A percentile compares a stretch with the other conserved stretches of the same genome.
Conservation (phyloP, 305 asterid species). For the Solanum aculeatissimum region DNA sequence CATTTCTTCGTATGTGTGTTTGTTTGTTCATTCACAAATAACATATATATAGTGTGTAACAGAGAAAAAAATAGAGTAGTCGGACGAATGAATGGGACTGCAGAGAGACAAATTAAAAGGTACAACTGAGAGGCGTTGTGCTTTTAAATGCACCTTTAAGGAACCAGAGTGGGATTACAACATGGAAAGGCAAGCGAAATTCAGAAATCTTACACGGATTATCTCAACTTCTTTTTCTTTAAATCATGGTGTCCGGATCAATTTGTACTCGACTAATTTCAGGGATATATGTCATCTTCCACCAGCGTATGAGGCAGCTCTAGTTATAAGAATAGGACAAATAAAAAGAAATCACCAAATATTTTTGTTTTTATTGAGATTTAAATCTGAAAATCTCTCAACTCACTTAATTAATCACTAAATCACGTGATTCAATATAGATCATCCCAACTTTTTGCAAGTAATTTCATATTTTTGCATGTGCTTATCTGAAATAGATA, state of each 20-base stretch:
- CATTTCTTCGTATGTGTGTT: not conserved
- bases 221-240: not conserved
- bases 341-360: not conserved
- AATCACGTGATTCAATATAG: fast-evolving
- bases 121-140: not conserved
- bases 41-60: not conserved
- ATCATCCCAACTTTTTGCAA: not conserved
- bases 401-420: not conserved
- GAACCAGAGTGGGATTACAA: conserved; percentile 6
- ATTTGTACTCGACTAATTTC: not conserved
- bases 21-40: not conserved
- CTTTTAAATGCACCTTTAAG: not conserved
- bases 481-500: not conserved
- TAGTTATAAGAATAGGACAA: too few species aligned
- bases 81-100: not conserved
- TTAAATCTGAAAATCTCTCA: not conserved
- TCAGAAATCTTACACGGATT: not conserved
- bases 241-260: not conserved
- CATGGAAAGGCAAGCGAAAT: conserved; percentile 7
- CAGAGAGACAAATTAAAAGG: not conserved
- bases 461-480: not conserved
- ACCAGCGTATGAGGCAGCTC: too few species aligned
- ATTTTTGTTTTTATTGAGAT: not conserved
- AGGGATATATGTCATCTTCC: not conserved
- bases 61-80: not conserved